phyloP scores from a whole-genome alignment of 805 yeast genomes.

The Candida germanica region DNA sequence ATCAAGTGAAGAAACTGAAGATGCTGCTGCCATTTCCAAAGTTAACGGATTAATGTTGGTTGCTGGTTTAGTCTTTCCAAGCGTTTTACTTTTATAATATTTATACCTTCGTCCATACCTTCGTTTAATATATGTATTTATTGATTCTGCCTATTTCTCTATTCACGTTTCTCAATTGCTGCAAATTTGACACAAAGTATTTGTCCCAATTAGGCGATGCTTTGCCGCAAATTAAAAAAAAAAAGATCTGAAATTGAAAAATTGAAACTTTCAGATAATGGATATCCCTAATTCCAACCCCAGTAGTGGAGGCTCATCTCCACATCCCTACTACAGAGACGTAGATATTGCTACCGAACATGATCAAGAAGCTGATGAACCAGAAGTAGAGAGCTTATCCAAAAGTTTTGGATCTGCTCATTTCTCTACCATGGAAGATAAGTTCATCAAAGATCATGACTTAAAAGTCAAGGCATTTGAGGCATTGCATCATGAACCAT shows the following conservation, averaged over 20 bases:
- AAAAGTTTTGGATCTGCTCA: constrained; percentile 46
- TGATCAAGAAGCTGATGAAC: neutral
- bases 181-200: no score
- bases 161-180: no score
- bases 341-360: neutral
- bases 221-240: neutral
- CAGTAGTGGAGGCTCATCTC: neutral
- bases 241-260: neutral
- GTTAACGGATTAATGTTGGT: constrained; percentile 2
- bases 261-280: no score
- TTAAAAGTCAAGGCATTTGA: constrained; percentile 62
- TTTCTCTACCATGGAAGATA: constrained; percentile 64
- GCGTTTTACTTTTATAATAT: constrained; percentile 4
- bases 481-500: constrained; percentile 29
- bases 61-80: constrained; percentile 3
- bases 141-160: no score
- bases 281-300: no score
- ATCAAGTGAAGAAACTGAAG: constrained; percentile 4
- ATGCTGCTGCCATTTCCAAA: neutral
- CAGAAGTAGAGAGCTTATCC: constrained; percentile 25
- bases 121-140: neutral
- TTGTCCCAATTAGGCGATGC: no score
- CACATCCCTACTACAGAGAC: neutral
- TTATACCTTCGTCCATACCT: neutral
- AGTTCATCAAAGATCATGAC: constrained; percentile 60